Base-by-base conservation (phyloP, 2,329 filamentous ascomycete genomes). In the Colletotrichum graminicola region DNA sequence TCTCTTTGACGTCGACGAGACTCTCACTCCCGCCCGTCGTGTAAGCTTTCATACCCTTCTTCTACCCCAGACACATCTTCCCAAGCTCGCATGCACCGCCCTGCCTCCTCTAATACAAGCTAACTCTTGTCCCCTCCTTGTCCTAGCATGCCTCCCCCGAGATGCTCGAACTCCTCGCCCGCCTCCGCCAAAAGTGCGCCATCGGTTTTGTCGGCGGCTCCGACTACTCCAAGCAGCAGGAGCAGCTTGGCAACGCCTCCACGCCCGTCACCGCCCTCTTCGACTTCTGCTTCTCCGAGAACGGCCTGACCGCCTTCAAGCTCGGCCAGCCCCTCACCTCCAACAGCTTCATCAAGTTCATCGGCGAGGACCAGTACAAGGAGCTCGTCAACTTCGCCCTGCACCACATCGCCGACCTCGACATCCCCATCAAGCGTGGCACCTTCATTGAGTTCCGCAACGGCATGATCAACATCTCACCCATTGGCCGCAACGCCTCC, bases 211-310 rank as follows among this genome's bases (percentile, higher is more conserved):
- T 98, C 73, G 96, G 96, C 78, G 96, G 96, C 80, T 96, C 93
- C 77, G 93, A 98, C 87, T 89, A 97, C 74, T 85, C 82, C 80
- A 98, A 99, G 87, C 96, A 98, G 84, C 94, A 98, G 83, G 96
- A 98, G 83, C 95, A 98, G 85, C 89, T 98, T 73, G 94, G 94
- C 80, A 88, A 77, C 65, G 80, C 89, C 5, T 81, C 88, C 69
- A 82, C 84, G 36, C 87, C 92, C 76, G 95, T 98, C 73, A 94
- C 91, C 63, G 86, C 90, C 73, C 91, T 98, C 78, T 99, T 99
- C 86, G 96, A 99, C 87, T 99, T 94, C 85, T 96, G 93, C 89
- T 99, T 99, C 85, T 87, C 94, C 71, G 96, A 99, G 86, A 99
- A 99, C 84, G 96, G 96, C 14, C 90, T 99, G 76, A 97, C 93